A percentile compares a stretch with the other conserved stretches of the same genome.
Evolutionary conservation across 352 stramenopile species (phyloP).

Genomic region (Globisporangium nunn): DNA sequence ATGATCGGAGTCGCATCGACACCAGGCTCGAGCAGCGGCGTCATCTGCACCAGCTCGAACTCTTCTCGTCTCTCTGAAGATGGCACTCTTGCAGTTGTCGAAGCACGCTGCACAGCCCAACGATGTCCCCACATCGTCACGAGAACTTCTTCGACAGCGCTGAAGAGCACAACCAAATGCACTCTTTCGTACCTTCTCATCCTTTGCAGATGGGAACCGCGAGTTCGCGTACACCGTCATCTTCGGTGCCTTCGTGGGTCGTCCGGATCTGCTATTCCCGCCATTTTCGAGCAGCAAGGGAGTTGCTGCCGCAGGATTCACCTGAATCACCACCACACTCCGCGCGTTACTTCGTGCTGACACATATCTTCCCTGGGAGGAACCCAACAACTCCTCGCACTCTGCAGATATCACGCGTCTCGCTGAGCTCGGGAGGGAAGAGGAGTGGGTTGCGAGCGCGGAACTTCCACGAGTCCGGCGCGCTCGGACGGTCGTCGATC

Average conservation of each 20-base stretch:
- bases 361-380: not conserved
- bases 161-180: not conserved
- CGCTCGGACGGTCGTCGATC: slow-evolving; percentile 49
- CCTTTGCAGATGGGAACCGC: slow-evolving; percentile 29
- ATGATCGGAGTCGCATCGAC: slow-evolving; percentile 73
- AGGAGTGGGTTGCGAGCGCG: slow-evolving; percentile 68
- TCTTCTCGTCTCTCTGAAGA: slow-evolving; percentile 16
- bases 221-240: slow-evolving; percentile 73
- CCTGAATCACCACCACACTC: not conserved
- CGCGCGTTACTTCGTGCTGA: not conserved
- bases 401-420: slow-evolving; percentile 50
- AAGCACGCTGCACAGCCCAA: not conserved
- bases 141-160: not conserved
- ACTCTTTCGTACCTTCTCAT: not conserved
- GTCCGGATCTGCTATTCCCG: slow-evolving; percentile 17
- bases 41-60: slow-evolving; percentile 68
- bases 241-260: slow-evolving; percentile 24
- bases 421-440: slow-evolving; percentile 63
- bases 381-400: slow-evolving; percentile 16
- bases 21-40: slow-evolving; percentile 60
- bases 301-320: slow-evolving; percentile 9
- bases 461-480: slow-evolving; percentile 69
- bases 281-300: slow-evolving; percentile 43
- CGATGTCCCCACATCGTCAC: not conserved
- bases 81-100: not conserved